These are phyloP conservation scores for Picea sitchensis DNA, from an alignment of 75 land plant genomes.

Conservation along the genomic window DNA sequence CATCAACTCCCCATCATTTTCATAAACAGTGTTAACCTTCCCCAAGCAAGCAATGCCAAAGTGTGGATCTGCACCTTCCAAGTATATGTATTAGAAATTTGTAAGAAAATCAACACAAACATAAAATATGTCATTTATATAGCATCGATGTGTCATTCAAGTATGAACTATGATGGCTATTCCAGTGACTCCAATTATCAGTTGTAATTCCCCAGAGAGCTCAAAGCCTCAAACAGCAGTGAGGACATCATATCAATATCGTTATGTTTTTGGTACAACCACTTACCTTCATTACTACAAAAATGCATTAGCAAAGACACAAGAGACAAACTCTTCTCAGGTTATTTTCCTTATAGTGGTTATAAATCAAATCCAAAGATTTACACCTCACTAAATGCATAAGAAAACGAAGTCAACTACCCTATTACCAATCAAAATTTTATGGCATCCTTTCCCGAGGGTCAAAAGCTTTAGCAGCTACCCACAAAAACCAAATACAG, in stretches of 20 bases:
- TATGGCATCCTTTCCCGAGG: not conserved
- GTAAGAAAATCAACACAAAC: not conserved
- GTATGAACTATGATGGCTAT: not conserved
- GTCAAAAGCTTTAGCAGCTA: not conserved
- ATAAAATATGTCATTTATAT: not conserved
- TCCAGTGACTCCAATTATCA: not conserved
- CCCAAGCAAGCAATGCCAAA: conserved; percentile 93
- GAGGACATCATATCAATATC: not conserved
- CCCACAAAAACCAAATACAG: not conserved
- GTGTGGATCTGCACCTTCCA: conserved; percentile 59
- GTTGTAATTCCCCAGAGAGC: not conserved
- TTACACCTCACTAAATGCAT: not conserved
- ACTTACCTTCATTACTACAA: not conserved
- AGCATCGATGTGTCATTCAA: not conserved
- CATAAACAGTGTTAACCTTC: conserved; percentile 73
- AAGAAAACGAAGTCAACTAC: not conserved
- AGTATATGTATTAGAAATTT: not conserved
- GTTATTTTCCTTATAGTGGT: not conserved
- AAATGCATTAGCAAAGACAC: not conserved
- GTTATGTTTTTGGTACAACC: not conserved
- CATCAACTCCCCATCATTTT: conserved; percentile 83
- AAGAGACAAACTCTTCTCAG: not conserved
- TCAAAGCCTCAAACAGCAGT: not conserved
- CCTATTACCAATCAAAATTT: not conserved
- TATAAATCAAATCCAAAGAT: conserved; percentile 1